Evolutionary conservation across 148 eudicot species (phyloP).

Genomic region (Silene conica): DNA sequence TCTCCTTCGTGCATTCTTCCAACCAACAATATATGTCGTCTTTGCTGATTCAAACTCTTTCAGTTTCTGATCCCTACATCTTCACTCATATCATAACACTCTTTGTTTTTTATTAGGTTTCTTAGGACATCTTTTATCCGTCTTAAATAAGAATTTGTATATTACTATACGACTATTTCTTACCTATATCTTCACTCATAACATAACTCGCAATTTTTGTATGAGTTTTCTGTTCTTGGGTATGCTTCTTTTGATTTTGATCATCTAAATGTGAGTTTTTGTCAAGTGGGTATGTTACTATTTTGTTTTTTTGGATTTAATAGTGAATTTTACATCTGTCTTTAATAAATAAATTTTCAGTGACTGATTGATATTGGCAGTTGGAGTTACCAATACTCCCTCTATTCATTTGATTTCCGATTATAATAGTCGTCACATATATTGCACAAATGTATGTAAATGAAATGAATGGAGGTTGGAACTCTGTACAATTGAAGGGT

Average conservation of each 20-base stretch:
- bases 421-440: no score
- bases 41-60: neutral
- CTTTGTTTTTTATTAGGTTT: neutral
- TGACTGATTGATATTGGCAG: neutral
- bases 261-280: neutral
- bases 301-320: neutral
- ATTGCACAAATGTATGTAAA: no score
- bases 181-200: no score
- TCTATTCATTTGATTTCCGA: no score
- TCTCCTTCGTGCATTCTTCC: slow-evolving; percentile 3
- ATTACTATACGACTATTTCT: no score
- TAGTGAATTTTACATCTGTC: neutral
- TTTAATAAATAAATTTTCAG: neutral
- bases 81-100: neutral
- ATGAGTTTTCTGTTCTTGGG: neutral
- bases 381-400: neutral
- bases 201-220: no score
- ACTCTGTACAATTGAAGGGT: no score
- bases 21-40: slow-evolving; percentile 9
- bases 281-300: neutral
- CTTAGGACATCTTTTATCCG: neutral
- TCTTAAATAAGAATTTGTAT: neutral
- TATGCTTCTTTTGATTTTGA: neutral
- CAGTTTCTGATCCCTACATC: neutral
- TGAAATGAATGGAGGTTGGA: no score